A percentile compares a stretch with the other conserved stretches of the same genome.
phyloP scores from a whole-genome alignment of 2,329 filamentous ascomycete species.

The Neofusicoccum umdonicola region DNA sequence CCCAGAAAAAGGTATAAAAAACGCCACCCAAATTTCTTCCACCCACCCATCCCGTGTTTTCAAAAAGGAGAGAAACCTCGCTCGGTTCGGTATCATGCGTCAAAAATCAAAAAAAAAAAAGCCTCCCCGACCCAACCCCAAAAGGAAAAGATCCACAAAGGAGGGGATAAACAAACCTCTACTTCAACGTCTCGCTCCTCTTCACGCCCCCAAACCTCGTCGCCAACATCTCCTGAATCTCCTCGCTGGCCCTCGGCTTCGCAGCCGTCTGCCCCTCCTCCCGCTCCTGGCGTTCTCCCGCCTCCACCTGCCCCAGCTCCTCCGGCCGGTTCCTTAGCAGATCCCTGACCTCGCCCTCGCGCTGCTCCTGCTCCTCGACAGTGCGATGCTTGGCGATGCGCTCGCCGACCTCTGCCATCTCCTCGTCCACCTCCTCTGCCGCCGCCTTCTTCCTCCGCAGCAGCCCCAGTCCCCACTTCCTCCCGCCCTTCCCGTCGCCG shows the following conservation, averaged over 20 bases:
- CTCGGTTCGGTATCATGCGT: slow-evolving; percentile 3
- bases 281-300: background rate
- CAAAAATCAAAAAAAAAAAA: background rate
- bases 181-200: slow-evolving; percentile 13
- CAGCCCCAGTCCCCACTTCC: background rate
- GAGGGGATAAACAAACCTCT: background rate
- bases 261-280: background rate
- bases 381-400: slow-evolving; percentile 6
- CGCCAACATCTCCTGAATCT: slow-evolving; percentile 18
- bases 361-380: slow-evolving; percentile 27
- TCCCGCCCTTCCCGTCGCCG: background rate
- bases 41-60: too few species aligned
- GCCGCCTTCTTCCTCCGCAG: slow-evolving; percentile 30
- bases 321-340: slow-evolving; percentile 29
- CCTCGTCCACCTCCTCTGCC: slow-evolving; percentile 51
- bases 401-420: slow-evolving; percentile 47
- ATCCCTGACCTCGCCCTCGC: slow-evolving; percentile 34
- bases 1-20: too few species aligned
- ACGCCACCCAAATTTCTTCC: too few species aligned
- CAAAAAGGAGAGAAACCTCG: slow-evolving; percentile 8
- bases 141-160: background rate
- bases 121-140: background rate
- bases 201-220: slow-evolving; percentile 15
- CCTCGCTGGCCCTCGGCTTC: background rate
- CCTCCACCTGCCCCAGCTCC: slow-evolving; percentile 15